Base-by-base conservation (phyloP, 371 early-diverging fungal genomes). In the Smittium culicis region DNA sequence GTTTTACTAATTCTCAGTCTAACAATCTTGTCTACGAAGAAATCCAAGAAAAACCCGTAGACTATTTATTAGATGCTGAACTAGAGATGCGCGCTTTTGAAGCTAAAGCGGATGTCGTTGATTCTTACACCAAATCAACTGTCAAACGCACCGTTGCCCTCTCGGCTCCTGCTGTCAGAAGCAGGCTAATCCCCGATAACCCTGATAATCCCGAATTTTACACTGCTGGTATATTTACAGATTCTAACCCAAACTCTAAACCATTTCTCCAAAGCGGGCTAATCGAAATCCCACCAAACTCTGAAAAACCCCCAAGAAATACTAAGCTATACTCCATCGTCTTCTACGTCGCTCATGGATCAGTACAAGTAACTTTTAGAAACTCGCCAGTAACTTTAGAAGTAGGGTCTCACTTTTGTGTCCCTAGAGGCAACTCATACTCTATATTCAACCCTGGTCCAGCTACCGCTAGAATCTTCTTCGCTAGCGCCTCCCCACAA, bases 391-490 rank as follows among this genome's bases (percentile, higher is more conserved):
- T 76, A 31, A 34, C 32, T 0, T 70, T 76, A n/a, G 73, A 72
- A 1, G 35, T 66, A 2, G 61, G 72, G 5, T 74, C 72, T 1
- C 73, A 74, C 59, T 73, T 76, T 24, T 29, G 74, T 34, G 69
- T 76, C 1, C 77, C 77, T 5, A 56, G 59, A 34, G 34, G 63
- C 67, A 76, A 76, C 64, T 30, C 66, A 20, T 76, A 76, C 24
- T 65, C 69, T 35, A 73, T 76, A 24, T 54, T 35, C 17, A 76
- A 76, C 35, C 68, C 71, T 28, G 77, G 77, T 56, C 72, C 74
- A 27, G 71, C 74, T 25, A 69, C 77, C 0, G 77, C 76, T 0
- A 72, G 72, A 67, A 60, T 76, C 27, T 76, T 67, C 55, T 76
- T 66, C 35, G 77, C 72, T 24, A 68, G 69, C 29, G 2, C 65